A percentile compares a stretch with the other conserved stretches of the same genome.
These are phyloP conservation scores for Phoma sp. DNA, from an alignment of 2,329 filamentous ascomycete genomes.

Conservation along the genomic window DNA sequence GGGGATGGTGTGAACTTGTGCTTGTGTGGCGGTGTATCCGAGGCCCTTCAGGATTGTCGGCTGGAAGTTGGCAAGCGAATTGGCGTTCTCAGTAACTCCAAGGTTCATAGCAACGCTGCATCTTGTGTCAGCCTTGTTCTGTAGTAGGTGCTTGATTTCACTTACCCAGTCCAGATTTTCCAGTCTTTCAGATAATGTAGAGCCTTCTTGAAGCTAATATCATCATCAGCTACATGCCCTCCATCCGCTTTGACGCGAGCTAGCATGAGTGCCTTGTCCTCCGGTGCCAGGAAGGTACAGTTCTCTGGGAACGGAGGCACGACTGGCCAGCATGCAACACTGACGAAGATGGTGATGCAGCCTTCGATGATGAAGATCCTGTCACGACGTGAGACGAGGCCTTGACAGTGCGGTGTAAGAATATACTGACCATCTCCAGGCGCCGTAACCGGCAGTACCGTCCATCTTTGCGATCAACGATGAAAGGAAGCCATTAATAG, in stretches of 20 bases:
- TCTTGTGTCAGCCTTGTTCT: background rate
- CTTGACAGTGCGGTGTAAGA: too few species aligned
- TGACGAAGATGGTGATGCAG: constrained; percentile 59
- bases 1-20: constrained; percentile 47
- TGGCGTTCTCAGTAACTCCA: constrained; percentile 42
- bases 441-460: constrained; percentile 30
- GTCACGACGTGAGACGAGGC: background rate
- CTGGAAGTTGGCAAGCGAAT: constrained; percentile 43
- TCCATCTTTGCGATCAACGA: constrained; percentile 49
- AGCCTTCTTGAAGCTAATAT: constrained; percentile 57
- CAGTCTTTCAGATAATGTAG: constrained; percentile 55
- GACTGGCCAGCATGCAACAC: constrained; percentile 56
- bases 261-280: constrained; percentile 60
- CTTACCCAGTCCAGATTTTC: constrained; percentile 64
- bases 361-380: constrained; percentile 70
- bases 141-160: constrained; percentile 15
- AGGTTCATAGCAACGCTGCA: constrained; percentile 37
- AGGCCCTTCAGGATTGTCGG: constrained; percentile 48
- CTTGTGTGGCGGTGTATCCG: constrained; percentile 43
- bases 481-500: constrained; percentile 63
- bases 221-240: constrained; percentile 55
- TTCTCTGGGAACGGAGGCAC: constrained; percentile 59
- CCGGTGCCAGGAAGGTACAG: constrained; percentile 58
- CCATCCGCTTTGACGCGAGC: constrained; percentile 59
- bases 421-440: constrained; percentile 39